Evolutionary conservation across 2,329 filamentous ascomycete genomes (phyloP).

Genomic region (Ophiostoma sp.): DNA sequence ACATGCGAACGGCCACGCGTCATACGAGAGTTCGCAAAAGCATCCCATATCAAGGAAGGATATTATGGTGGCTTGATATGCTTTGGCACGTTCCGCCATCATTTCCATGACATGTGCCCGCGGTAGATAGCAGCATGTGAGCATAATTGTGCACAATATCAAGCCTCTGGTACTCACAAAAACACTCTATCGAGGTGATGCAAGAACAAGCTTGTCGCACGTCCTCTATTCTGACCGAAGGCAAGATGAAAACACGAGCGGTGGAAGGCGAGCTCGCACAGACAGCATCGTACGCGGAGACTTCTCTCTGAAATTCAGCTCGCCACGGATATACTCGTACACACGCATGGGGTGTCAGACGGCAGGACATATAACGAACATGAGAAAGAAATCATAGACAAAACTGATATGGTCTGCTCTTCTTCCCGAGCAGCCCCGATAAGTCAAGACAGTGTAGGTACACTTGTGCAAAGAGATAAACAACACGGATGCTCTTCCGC

Average conservation of each 20-base stretch:
- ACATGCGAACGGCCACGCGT: neutral
- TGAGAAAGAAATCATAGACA: neutral
- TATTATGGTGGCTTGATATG: neutral
- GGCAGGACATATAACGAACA: neutral
- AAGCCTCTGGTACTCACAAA: conserved; percentile 7
- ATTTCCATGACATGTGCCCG: neutral
- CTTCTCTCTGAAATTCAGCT: neutral
- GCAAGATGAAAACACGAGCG: neutral
- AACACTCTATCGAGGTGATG: neutral
- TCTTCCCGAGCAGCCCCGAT: neutral
- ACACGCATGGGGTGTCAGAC: neutral
- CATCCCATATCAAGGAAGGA: neutral
- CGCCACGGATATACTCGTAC: neutral
- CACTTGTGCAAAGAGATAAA: neutral
- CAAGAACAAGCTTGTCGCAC: conserved; percentile 12
- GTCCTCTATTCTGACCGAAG: conserved; percentile 16
- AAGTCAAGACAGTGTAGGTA: neutral
- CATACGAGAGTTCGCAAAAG: neutral
- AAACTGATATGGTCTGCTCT: neutral
- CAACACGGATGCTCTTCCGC: conserved; percentile 18
- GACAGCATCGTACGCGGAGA: neutral
- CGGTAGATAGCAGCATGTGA: neutral
- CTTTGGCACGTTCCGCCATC: neutral
- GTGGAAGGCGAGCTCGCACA: neutral
- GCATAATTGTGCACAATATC: neutral